A percentile compares a stretch with the other conserved stretches of the same genome.
These are phyloP conservation scores for Geum urbanum DNA, from an alignment of 306 rosid genomes.

Conservation along the genomic window DNA sequence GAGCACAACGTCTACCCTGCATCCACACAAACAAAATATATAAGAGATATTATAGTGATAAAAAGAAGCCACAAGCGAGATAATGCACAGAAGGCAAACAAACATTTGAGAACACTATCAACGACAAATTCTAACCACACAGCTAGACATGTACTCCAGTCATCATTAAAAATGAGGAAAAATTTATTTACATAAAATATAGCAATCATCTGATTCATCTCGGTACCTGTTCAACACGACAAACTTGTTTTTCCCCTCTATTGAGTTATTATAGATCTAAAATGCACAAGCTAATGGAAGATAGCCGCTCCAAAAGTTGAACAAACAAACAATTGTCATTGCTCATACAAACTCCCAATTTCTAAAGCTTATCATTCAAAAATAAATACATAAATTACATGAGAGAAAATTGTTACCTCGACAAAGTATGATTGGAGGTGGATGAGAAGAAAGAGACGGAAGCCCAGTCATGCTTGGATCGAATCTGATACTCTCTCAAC, in stretches of 20 bases:
- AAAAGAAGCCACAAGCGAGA: neutral
- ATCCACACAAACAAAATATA: conserved; percentile 22
- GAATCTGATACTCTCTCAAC: conserved; percentile 95
- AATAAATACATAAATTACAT: too few relatives aligned
- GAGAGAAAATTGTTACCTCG: conserved; percentile 46
- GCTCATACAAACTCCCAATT: too few relatives aligned
- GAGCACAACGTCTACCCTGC: conserved; percentile 99
- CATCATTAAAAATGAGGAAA: too few relatives aligned
- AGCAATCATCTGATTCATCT: neutral
- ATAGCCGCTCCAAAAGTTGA: neutral
- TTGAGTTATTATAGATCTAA: neutral
- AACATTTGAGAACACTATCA: neutral
- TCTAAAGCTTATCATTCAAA: too few relatives aligned
- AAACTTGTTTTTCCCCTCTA: neutral
- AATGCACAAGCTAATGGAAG: neutral
- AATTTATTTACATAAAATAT: too few relatives aligned
- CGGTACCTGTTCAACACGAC: neutral
- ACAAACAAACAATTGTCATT: neutral
- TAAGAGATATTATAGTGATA: neutral
- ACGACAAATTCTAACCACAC: too few relatives aligned
- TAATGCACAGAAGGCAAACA: neutral
- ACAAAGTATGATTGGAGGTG: conserved; percentile 61
- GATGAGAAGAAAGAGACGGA: conserved; percentile 96
- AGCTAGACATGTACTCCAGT: too few relatives aligned
- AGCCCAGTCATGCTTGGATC: conserved; percentile 99